Evolutionary conservation across 371 early-diverging fungal genomes (phyloP).

Genomic region (Aphelidium insulamus): DNA sequence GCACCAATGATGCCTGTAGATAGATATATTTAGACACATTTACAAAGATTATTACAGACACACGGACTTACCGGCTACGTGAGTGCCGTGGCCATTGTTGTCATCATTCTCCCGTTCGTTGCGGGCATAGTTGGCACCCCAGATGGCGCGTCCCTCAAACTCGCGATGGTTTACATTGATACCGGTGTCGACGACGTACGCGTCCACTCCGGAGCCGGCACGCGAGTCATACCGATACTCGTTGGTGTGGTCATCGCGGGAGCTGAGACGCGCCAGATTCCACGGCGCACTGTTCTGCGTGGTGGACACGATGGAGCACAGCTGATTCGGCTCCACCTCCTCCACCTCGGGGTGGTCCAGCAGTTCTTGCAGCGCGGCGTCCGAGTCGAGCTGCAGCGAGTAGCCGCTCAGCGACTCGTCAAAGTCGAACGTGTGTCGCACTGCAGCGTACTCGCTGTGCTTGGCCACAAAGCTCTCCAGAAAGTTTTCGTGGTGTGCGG

Average conservation of each 20-base stretch:
- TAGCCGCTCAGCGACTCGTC: no score
- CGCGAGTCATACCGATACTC: slow-evolving; percentile 8
- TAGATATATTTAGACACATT: no score
- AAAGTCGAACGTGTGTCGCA: no score
- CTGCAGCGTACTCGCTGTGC: no score
- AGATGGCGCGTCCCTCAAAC: slow-evolving; percentile 43
- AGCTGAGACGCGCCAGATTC: slow-evolving; percentile 9
- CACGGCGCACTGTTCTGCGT: slow-evolving; percentile 4
- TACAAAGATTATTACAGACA: no score
- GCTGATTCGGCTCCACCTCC: slow-evolving; percentile 5
- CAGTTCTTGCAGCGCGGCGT: no score
- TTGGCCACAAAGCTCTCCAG: no score
- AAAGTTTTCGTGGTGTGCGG: no score
- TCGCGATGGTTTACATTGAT: slow-evolving; percentile 41
- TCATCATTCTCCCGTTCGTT: slow-evolving; percentile 20
- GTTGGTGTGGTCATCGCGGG: slow-evolving; percentile 1
- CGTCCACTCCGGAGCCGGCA: slow-evolving; percentile 34
- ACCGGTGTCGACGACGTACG: slow-evolving; percentile 67
- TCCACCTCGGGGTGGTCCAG: slow-evolving; percentile 6
- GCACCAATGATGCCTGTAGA: slow-evolving; percentile 31
- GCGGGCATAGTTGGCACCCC: slow-evolving; percentile 29
- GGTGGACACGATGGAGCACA: slow-evolving; percentile 1
- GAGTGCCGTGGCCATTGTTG: slow-evolving; percentile 24
- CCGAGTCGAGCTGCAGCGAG: no score
- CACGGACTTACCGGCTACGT: slow-evolving; percentile 35